A percentile compares a stretch with the other conserved stretches of the same genome.
These are phyloP conservation scores for Pichia sp. DNA, from an alignment of 1,139 yeast genomes.

Conservation along the genomic window DNA sequence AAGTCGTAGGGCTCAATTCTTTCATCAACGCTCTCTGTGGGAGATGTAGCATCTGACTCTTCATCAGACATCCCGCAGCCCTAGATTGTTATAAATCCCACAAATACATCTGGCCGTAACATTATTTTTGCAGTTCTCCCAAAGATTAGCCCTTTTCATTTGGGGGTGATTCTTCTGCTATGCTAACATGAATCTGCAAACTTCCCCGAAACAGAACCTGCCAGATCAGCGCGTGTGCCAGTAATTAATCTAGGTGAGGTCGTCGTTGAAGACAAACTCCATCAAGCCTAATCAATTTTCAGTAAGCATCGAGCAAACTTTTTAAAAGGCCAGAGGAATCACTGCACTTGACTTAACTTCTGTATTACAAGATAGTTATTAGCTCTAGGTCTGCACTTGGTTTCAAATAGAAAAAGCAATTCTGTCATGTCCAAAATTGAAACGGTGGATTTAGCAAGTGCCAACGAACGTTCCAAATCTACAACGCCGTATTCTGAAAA, in stretches of 20 bases:
- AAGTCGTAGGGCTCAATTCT: background rate
- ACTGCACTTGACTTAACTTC: too few relatives aligned
- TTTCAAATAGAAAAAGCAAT: background rate
- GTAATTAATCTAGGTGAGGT: background rate
- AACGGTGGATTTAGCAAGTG: conserved; percentile 1
- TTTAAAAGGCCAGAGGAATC: too few relatives aligned
- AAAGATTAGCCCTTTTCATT: too few relatives aligned
- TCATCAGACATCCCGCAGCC: background rate
- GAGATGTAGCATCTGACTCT: background rate
- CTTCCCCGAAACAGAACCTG: conserved; percentile 5
- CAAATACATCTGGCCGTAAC: too few relatives aligned
- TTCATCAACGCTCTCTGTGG: background rate
- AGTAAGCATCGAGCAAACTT: too few relatives aligned
- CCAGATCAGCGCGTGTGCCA: conserved; percentile 9
- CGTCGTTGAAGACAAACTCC: background rate
- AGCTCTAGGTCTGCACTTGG: background rate
- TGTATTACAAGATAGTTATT: background rate
- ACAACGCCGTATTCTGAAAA: conserved; percentile 23
- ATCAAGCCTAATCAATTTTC: background rate
- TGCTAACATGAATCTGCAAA: conserved; percentile 6
- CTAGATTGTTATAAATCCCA: background rate
- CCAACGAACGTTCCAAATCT: conserved; percentile 16
- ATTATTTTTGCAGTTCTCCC: too few relatives aligned
- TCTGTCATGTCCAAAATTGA: background rate
- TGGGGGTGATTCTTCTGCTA: background rate